Conservation (phyloP, 176 grass and related monocot genomes). For the Oryza longistaminata region DNA sequence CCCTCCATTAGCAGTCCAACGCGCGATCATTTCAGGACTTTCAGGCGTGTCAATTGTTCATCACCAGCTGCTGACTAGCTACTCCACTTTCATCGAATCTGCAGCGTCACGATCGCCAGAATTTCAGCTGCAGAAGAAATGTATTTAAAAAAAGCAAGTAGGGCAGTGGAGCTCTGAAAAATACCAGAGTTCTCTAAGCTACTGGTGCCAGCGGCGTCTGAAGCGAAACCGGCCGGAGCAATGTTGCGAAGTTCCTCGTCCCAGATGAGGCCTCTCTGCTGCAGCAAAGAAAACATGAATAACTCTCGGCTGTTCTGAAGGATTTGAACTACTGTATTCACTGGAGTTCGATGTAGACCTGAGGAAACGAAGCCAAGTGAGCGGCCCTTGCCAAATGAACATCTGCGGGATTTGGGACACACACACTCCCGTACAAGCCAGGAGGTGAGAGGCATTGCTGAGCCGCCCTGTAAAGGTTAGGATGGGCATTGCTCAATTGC, state of each 20-base stretch:
- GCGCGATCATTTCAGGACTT: not conserved
- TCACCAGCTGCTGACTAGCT: slow-evolving; percentile 20
- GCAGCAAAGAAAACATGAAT: not conserved
- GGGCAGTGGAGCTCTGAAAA: not conserved
- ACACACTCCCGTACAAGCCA: slow-evolving; percentile 34
- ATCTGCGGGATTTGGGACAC: slow-evolving; percentile 31
- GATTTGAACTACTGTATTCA: not conserved
- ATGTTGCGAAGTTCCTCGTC: slow-evolving; percentile 47
- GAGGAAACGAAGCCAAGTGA: slow-evolving; percentile 48
- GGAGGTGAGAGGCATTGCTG: slow-evolving; percentile 36
- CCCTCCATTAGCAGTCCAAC: not conserved
- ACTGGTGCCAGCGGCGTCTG: slow-evolving; percentile 28
- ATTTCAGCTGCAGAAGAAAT: not conserved
- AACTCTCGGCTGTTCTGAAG: not conserved
- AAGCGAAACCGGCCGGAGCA: slow-evolving; percentile 43
- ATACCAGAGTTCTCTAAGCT: slow-evolving; percentile 45
- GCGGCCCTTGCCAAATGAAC: slow-evolving; percentile 28
- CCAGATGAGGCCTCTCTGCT: slow-evolving; percentile 54
- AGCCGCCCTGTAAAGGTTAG: slow-evolving; percentile 46
- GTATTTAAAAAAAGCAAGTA: not conserved
- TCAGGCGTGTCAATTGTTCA: not conserved
- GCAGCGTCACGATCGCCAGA: not conserved
- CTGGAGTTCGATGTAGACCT: slow-evolving; percentile 39
- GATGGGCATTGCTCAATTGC: slow-evolving; percentile 48
- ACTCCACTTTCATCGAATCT: slow-evolving; percentile 64